Evolutionary conservation across 2,329 filamentous ascomycete species (phyloP).

Genomic region (Paraconiothyrium sp.): DNA sequence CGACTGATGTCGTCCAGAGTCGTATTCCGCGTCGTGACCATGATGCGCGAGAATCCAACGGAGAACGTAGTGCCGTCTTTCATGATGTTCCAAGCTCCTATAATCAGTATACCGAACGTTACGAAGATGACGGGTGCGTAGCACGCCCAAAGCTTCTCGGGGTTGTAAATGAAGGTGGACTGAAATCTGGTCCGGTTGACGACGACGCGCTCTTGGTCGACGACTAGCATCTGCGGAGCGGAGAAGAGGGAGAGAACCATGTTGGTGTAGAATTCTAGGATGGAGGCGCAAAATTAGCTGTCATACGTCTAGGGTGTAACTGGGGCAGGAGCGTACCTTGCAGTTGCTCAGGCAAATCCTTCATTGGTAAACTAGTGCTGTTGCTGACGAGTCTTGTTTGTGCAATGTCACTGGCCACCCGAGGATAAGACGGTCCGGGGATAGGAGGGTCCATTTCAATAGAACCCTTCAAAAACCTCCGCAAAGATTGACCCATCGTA

Average conservation of each 20-base stretch:
- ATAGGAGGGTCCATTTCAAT: constrained; percentile 40
- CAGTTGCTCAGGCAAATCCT: constrained; percentile 33
- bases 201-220: constrained; percentile 21
- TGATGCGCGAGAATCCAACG: constrained; percentile 45
- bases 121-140: constrained; percentile 46
- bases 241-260: constrained; percentile 49
- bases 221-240: constrained; percentile 43
- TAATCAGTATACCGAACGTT: constrained; percentile 37
- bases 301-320: background rate
- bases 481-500: constrained; percentile 42
- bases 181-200: constrained; percentile 36
- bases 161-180: constrained; percentile 45
- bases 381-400: constrained; percentile 56
- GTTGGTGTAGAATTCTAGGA: constrained; percentile 40
- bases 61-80: constrained; percentile 49
- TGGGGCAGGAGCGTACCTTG: constrained; percentile 22
- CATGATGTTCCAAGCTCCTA: constrained; percentile 41
- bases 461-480: constrained; percentile 41
- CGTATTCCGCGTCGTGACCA: constrained; percentile 47
- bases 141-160: constrained; percentile 43
- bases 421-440: constrained; percentile 39
- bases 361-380: constrained; percentile 36
- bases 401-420: constrained; percentile 46
- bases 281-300: background rate
- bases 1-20: constrained; percentile 51